phyloP scores from a whole-genome alignment of 2,329 filamentous ascomycete genomes.

The Paraconiothyrium sp. region DNA sequence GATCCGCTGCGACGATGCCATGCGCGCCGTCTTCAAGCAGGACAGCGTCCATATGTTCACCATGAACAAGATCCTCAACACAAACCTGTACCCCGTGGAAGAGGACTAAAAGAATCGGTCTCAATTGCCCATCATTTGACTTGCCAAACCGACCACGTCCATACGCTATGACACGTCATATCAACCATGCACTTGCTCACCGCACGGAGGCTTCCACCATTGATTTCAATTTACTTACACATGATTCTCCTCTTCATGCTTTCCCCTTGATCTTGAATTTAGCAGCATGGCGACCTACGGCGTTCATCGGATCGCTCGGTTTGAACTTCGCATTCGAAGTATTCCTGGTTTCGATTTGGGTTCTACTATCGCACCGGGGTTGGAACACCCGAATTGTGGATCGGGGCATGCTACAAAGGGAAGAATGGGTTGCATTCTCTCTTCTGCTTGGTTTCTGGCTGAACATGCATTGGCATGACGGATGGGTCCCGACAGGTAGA shows the following conservation, averaged over 20 bases:
- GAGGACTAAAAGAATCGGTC: slow-evolving; percentile 54
- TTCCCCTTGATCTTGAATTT: slow-evolving; percentile 11
- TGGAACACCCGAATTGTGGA: not conserved
- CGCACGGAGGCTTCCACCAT: not conserved
- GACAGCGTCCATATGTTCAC: slow-evolving; percentile 97
- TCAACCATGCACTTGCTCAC: not conserved
- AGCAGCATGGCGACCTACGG: slow-evolving; percentile 24
- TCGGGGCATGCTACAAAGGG: not conserved
- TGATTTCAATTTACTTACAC: not conserved
- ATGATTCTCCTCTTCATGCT: not conserved
- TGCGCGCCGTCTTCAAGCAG: slow-evolving; percentile 92
- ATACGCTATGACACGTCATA: slow-evolving; percentile 4
- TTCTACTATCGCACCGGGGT: not conserved
- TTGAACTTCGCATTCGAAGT: slow-evolving; percentile 1
- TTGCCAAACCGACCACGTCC: not conserved
- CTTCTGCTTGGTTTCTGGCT: not conserved
- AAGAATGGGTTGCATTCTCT: not conserved
- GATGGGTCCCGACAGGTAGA: not conserved
- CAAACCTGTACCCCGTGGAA: slow-evolving; percentile 86
- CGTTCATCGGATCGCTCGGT: slow-evolving; percentile 5
- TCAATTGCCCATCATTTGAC: not conserved
- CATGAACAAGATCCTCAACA: slow-evolving; percentile 96
- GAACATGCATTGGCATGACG: not conserved
- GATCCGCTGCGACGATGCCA: slow-evolving; percentile 89
- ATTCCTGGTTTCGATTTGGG: not conserved